Evolutionary conservation across 2,329 filamentous ascomycete species (phyloP).

Genomic region (Aspergillus aculeatus): DNA sequence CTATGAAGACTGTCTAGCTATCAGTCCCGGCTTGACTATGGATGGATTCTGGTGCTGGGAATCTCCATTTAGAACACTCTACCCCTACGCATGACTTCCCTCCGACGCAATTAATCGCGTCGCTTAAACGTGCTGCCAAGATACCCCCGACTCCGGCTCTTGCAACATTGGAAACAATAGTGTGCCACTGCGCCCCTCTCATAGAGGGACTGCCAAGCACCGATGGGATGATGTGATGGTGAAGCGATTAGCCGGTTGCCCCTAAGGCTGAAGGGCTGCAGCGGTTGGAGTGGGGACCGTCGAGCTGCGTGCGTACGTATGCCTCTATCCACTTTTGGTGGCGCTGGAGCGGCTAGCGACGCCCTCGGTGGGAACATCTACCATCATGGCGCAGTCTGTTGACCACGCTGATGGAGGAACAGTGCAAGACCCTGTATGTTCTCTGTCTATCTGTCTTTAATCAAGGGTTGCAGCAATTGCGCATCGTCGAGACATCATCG

Average conservation of each 20-base stretch:
- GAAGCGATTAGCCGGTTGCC: background rate
- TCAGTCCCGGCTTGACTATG: background rate
- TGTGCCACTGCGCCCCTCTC: background rate
- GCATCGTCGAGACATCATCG: background rate
- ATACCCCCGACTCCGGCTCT: background rate
- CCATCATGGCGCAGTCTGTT: background rate
- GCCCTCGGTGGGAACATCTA: background rate
- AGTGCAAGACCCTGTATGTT: background rate
- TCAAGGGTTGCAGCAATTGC: background rate
- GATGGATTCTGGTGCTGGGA: background rate
- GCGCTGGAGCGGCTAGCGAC: background rate
- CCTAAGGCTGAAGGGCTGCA: conserved; percentile 1
- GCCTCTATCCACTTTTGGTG: conserved; percentile 2
- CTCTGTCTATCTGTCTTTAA: background rate
- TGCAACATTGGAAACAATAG: background rate
- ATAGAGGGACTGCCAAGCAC: background rate
- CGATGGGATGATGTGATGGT: background rate
- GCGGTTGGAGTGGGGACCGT: background rate
- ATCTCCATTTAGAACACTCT: background rate
- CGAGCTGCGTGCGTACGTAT: background rate
- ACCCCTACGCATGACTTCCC: background rate
- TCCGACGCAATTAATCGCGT: background rate
- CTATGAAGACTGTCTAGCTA: background rate
- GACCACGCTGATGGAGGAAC: background rate
- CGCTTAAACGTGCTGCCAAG: background rate